Conservation (phyloP, 2,329 filamentous ascomycete genomes). For the Didymella sp. region DNA sequence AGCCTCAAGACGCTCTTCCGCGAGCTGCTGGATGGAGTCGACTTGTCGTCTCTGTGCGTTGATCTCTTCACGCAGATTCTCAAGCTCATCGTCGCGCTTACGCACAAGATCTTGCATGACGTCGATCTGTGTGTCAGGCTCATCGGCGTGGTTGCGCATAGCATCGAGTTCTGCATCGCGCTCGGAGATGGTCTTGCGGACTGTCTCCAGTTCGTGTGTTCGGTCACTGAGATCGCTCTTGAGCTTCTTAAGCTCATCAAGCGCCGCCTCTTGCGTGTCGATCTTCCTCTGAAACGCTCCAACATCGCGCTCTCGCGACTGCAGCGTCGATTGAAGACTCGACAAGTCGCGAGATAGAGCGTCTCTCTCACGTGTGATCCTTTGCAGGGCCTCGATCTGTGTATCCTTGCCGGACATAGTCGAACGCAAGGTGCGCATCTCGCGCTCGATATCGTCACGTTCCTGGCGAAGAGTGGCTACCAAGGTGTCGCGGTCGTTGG, state of each 20-base stretch:
- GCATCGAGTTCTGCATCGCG: conserved; percentile 49
- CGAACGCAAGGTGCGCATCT: conserved; percentile 35
- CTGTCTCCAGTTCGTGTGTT: conserved; percentile 46
- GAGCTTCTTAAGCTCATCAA: conserved; percentile 42
- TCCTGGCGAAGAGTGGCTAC: conserved; percentile 41
- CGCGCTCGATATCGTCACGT: conserved; percentile 31
- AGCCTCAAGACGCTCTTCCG: conserved; percentile 50
- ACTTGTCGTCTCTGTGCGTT: conserved; percentile 42
- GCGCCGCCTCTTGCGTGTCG: conserved; percentile 36
- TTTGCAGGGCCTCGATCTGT: conserved; percentile 48
- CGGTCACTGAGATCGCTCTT: conserved; percentile 41
- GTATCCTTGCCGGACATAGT: conserved; percentile 41
- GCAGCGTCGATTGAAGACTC: conserved; percentile 38
- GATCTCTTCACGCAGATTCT: conserved; percentile 59
- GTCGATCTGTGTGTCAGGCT: conserved; percentile 50
- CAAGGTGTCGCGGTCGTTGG: conserved; percentile 39
- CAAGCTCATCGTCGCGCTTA: conserved; percentile 58
- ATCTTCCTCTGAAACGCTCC: conserved; percentile 40
- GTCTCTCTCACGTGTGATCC: conserved; percentile 44
- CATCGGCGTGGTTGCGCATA: conserved; percentile 44
- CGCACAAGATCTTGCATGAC: conserved; percentile 53
- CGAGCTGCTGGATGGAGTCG: conserved; percentile 43
- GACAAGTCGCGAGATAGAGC: conserved; percentile 40
- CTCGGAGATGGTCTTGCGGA: conserved; percentile 45
- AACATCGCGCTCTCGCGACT: conserved; percentile 46